Evolutionary conservation across 345 rosid genomes (phyloP), one percentile per base, ranked within the genome.

Genomic region (Gossypium arboreum): DNA sequence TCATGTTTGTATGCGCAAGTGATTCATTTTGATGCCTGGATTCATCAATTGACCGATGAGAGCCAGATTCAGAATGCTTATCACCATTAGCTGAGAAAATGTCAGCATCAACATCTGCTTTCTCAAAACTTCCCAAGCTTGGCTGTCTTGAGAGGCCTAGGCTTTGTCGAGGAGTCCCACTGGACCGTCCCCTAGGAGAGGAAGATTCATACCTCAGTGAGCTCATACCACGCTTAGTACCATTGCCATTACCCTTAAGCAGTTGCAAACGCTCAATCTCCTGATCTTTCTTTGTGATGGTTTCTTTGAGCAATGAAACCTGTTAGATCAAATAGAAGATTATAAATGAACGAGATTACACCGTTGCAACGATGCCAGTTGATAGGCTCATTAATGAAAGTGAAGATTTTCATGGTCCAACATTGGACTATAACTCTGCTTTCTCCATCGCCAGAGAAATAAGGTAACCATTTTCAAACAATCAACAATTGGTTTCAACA

Each of bases 221-320:
- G 79, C 76, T 85, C 71, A 72, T 72, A 63, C 86, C 85, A 67
- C 76, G 87, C 79, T 82, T 90, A 64, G 81, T 75, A n/a, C 86
- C 83, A 57, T 79, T 84, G 77, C 34, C 79, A 79, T 77, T 87
- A 73, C 74, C 83, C 82, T 82, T 88, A 58, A 74, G 79, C 76
- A 82, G 81, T 81, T 90, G 90, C 80, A 93, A 62, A 57, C 75
- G 83, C 79, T 86, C 92, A 82, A 95, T 85, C 81, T 91, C 97
- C 77, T 84, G 94, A 73, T 95, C 98, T 88, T 93, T 95, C 84
- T 83, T 87, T 45, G 87, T 75, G 69, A 91, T 76, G 45, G 80
- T 80, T 65, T 95, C 94, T 82, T 90, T 93, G 41, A 95, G 89
- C 67, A 73, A 81, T 18, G 93, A 64, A 34, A 95, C 94, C 99